Conservation (phyloP, 768 basidiomycete species). For the Xerocomellus dryophilus region DNA sequence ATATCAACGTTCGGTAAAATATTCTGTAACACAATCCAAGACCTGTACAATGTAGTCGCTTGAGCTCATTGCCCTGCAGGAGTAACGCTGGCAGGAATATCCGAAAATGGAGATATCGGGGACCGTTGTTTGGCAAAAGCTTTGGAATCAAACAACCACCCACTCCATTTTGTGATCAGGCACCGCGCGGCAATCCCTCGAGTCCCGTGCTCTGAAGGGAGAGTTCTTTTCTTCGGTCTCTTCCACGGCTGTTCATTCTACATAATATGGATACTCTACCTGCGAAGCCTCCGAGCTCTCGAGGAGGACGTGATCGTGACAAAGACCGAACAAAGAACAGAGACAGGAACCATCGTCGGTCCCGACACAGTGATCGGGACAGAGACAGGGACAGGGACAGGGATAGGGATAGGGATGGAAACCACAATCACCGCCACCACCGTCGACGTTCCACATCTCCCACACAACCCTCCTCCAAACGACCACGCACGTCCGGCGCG, state of each 20-base stretch:
- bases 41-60: too few relatives aligned
- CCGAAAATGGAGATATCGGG: neutral
- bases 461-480: conserved; percentile 14
- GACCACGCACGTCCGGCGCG: conserved; percentile 9
- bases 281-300: conserved; percentile 17
- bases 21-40: too few relatives aligned
- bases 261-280: conserved; percentile 22
- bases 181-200: neutral
- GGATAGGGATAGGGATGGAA: neutral
- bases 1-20: too few relatives aligned
- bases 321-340: conserved; percentile 7
- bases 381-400: neutral
- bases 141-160: conserved; percentile 28
- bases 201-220: neutral
- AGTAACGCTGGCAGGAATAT: neutral
- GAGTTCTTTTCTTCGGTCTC: neutral
- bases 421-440: neutral
- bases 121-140: conserved; percentile 19
- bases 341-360: conserved; percentile 5
- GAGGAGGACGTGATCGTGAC: conserved; percentile 16
- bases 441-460: conserved; percentile 18
- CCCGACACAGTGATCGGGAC: conserved; percentile 9
- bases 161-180: neutral
- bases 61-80: too few relatives aligned
- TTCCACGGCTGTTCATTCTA: neutral